Conservation (phyloP, 352 stramenopile genomes). For the Globisporangium parvum region DNA sequence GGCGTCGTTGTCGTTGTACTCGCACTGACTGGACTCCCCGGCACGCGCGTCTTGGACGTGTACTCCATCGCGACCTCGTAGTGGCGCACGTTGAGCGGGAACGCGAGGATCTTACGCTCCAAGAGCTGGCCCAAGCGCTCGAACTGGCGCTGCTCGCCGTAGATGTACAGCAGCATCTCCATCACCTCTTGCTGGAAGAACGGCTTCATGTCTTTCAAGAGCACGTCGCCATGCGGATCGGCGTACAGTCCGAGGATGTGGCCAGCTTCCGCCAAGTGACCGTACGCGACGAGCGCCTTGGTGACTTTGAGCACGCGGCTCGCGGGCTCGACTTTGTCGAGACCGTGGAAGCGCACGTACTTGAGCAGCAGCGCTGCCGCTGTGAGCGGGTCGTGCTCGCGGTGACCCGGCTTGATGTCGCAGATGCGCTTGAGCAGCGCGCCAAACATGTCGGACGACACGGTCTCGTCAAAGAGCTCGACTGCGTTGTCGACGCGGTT, state of each 20-base stretch:
- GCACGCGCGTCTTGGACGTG: slow-evolving; percentile 5
- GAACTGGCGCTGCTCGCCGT: slow-evolving; percentile 46
- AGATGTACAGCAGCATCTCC: slow-evolving; percentile 67
- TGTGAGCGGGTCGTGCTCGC: slow-evolving; percentile 26
- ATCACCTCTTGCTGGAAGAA: slow-evolving; percentile 60
- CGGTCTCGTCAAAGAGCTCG: slow-evolving; percentile 37
- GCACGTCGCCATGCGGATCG: slow-evolving; percentile 25
- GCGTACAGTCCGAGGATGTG: slow-evolving; percentile 51
- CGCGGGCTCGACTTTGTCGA: slow-evolving; percentile 24
- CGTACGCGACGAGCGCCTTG: slow-evolving; percentile 37
- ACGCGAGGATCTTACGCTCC: slow-evolving; percentile 35
- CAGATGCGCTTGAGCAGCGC: slow-evolving; percentile 33
- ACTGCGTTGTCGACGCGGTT: slow-evolving; percentile 35
- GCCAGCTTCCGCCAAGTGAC: slow-evolving; percentile 35
- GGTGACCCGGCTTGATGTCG: slow-evolving; percentile 15
- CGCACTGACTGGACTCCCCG: background rate
- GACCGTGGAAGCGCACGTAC: slow-evolving; percentile 41
- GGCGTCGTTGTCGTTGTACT: background rate
- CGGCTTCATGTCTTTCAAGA: slow-evolving; percentile 43
- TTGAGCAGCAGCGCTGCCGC: slow-evolving; percentile 50
- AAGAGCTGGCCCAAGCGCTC: slow-evolving; percentile 41
- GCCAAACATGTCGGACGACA: slow-evolving; percentile 26
- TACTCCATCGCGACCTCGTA: slow-evolving; percentile 76
- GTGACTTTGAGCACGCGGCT: slow-evolving; percentile 40
- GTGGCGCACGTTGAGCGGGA: slow-evolving; percentile 48